Evolutionary conservation across 768 basidiomycete species (phyloP), one percentile per base, ranked within the genome.

Genomic region (Pleurotus salmoneostramineus): DNA sequence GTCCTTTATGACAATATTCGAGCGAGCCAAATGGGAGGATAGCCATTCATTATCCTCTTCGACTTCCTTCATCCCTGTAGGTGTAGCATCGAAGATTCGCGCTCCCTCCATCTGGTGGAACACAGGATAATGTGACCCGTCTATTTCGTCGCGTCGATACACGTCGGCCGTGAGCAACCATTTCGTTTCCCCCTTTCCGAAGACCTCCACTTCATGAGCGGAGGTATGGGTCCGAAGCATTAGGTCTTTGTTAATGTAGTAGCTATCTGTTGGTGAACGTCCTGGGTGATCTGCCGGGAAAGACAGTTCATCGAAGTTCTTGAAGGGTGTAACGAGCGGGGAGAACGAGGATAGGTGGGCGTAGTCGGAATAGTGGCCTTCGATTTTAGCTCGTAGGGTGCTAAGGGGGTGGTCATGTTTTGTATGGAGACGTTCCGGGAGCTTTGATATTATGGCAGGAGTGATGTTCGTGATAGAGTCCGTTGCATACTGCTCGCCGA

Each of bases 81-180:
- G 65, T 61, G 88, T 77, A 21, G 83, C 80, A 35, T 80, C 72
- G 69, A 94, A 93, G 56, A 98, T 85, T 34, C 85, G 76, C 10
- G 95, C 93, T 33, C 96, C 97, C 69, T 99, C 97, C 74, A 97
- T 93, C 74, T 99, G 97, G 72, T 99, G 97, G 68, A 99, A 99
- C 37, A 97, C 92, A 4, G 97, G 97, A 70, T 98, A 97, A 69
- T 99, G 97, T 6, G 90, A 91, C 10, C 84, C 82, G 74, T 99
- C 97, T 61, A 99, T 98, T 73, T 98, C 97, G 81, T 99, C 97
- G 65, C 97, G 85, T 50, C 97, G 77, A 72, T 98, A 99, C 54
- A 99, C 97, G 75, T 99, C 97, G 33, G 97, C 95, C 6, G 94
- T 91, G 21, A 98, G 78, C 34, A 99, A 78, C 92, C 95, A 99